A percentile compares a stretch with the other conserved stretches of the same genome.
phyloP scores from a whole-genome alignment of 202 grass and related monocot genomes.

The Hordeum pubiflorum region DNA sequence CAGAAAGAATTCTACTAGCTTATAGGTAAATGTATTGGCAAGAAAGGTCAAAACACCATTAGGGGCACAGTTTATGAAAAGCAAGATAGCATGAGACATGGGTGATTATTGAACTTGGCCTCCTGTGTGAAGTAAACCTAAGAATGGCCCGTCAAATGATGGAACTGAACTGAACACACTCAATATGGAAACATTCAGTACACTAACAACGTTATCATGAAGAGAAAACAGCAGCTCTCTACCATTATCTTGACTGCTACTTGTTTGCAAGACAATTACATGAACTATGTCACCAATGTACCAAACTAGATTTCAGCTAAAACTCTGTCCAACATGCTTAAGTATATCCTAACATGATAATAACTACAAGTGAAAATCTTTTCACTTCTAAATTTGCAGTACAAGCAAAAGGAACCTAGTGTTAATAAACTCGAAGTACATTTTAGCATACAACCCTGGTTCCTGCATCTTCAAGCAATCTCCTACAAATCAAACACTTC shows the following conservation, averaged over 20 bases:
- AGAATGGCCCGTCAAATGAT: not conserved
- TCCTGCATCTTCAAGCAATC: not conserved
- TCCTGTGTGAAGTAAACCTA: not conserved
- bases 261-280: not conserved
- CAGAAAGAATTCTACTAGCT: not conserved
- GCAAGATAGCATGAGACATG: not conserved
- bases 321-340: not conserved
- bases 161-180: not conserved
- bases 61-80: not conserved
- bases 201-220: not conserved
- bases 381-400: not conserved
- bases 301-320: slow-evolving; percentile 1
- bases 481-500: not conserved
- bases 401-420: not conserved
- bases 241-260: not conserved
- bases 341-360: not conserved
- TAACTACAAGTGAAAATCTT: not conserved
- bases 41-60: not conserved
- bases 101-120: not conserved
- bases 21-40: not conserved
- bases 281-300: not conserved
- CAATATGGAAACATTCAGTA: not conserved
- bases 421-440: not conserved
- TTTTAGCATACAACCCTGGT: not conserved
- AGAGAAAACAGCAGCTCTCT: not conserved